Base-by-base conservation (phyloP, 169 alveolate species). In the Cystoisospora suis region DNA sequence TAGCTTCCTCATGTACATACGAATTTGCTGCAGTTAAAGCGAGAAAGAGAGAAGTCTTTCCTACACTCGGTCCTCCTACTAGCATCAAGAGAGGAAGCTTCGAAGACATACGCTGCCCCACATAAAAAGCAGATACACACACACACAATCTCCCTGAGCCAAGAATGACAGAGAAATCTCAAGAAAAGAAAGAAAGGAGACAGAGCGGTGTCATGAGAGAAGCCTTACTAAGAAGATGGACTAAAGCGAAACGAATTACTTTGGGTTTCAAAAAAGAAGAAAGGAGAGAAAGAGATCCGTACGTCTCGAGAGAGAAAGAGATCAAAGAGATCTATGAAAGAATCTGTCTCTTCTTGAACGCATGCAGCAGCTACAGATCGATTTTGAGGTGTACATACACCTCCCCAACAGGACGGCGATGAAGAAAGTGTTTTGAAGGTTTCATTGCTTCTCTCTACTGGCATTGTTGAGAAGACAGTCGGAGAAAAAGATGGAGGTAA, bases 41-140 rank as follows among this genome's bases (percentile, higher is more conserved):
- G 32, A 72, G 46, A 40, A 72, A 72, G 58, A 72, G 83, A 3
- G 56, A 38, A 4, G 56, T 72, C 56, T 72, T 72, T 34, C 83
- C 83, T 17, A 72, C 83, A 32, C 42, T 72, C 36, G 83, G 83
- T 17, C 42, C 83, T 2, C 83, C 83, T 12, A 72, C 83, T 17
- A 72, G 15, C 83, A 72, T 34, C 47, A 38, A 34, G 34, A 12
- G 49, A 0, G 83, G 83, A 46, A 23, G 15, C 29, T n/a, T 34
- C 56, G 83, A 56, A 36, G 83, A 38, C 32, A 72, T 46, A 1
- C 83, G 40, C 80, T 69, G 80, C 42, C 40, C 6, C 15, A n/a
- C 42, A 32, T 44, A 9, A 5, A 23, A 5, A 69, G 1, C 53
- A 44, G 38, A 2, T 36, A 47, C 80, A 69, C 32, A 5, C 80